Evolutionary conservation across 768 basidiomycete genomes (phyloP), one percentile per base, ranked within the genome.

Genomic region (Psilocybe azurescens): DNA sequence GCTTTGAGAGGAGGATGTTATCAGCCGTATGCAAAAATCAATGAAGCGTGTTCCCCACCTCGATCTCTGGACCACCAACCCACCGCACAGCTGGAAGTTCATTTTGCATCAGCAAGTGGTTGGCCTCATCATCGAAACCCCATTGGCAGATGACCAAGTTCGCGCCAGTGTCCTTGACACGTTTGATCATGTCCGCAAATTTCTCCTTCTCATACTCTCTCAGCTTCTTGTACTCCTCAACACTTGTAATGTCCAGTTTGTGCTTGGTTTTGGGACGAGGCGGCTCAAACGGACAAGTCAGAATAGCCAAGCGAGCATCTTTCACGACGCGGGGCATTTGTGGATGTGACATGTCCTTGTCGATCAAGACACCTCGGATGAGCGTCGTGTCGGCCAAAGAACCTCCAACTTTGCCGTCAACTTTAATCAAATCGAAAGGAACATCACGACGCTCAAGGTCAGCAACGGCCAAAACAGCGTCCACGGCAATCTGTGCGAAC

Each of bases 101-200:
- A 69, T 98, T 99, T 81, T 97, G 95, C 94, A 99, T 95, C 65
- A 99, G 77, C 69, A 99, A 67, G 74, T 99, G 97, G 73, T 99
- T 99, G 48, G 97, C 97, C 78, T 99, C 97, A 71, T 99, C 97
- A 73, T 99, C 97, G 72, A 99, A 99, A 62, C 97, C 97, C 97
- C 97, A 99, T 73, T 99, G 97, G 77, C 97, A 99, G 69, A 99
- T 98, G 66, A 99, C 97, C 62, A 99, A 78, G 77, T 99, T 99
- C 13, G 97, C 97, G 39, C 97, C 97, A 14, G 96, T 92, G 69
- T 97, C 90, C 75, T 98, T 97, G 60, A 99, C 96, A 74, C 87
- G 81, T 77, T 91, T 90, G 76, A 99, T 98, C 97, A 99, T 99
- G 72, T 95, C 91, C 65, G 86, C 82, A 70, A 99, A 99, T 79